Conservation (phyloP, 352 stramenopile genomes). For the Hyaloperonospora arabidopsidis region DNA sequence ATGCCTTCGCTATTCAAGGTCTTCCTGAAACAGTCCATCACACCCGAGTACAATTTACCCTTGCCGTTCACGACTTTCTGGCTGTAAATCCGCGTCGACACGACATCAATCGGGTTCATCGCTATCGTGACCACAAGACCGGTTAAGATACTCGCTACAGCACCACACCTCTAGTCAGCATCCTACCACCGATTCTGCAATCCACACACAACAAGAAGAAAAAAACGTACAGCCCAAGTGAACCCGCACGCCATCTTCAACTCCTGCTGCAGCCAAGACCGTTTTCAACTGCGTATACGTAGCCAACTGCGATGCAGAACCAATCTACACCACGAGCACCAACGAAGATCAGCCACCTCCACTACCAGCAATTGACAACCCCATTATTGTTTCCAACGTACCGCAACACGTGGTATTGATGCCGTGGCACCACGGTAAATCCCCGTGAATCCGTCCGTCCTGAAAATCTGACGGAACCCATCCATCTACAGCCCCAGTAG, state of each 20-base stretch:
- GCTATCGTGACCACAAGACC: slow-evolving; percentile 72
- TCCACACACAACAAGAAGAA: neutral
- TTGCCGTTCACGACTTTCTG: slow-evolving; percentile 83
- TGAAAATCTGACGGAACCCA: slow-evolving; percentile 69
- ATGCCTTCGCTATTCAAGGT: slow-evolving; percentile 74
- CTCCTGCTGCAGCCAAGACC: slow-evolving; percentile 63
- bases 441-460: slow-evolving; percentile 54
- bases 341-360: slow-evolving; percentile 1
- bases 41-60: slow-evolving; percentile 65
- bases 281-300: slow-evolving; percentile 81
- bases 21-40: slow-evolving; percentile 74
- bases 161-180: slow-evolving; percentile 5
- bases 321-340: slow-evolving; percentile 41
- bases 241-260: slow-evolving; percentile 66
- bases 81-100: slow-evolving; percentile 82
- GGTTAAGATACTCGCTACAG: slow-evolving; percentile 68
- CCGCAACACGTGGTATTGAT: slow-evolving; percentile 68
- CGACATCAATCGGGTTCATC: slow-evolving; percentile 86
- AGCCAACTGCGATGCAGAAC: slow-evolving; percentile 71
- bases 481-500: slow-evolving; percentile 42
- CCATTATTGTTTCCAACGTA: slow-evolving; percentile 23
- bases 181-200: neutral
- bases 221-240: slow-evolving; percentile 64
- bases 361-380: slow-evolving; percentile 1
- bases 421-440: slow-evolving; percentile 70